Percentiles rank a stretch among this genome's conserved stretches.
Conservation (phyloP, 371 early-diverging fungal genomes). For the Mucor lusitanicus region DNA sequence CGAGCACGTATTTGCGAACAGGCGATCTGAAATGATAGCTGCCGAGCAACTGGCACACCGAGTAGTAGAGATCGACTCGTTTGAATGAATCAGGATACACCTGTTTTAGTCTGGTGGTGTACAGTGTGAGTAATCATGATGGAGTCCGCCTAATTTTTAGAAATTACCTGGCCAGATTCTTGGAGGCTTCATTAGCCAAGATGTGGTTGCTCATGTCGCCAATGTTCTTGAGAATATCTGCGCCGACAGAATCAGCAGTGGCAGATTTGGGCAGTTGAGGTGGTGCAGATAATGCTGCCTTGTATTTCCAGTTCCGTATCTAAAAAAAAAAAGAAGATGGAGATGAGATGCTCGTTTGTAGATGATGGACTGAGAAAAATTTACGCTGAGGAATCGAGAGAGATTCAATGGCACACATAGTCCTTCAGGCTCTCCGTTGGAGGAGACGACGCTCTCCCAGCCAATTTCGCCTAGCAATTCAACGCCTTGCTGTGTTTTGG, state of each 20-base stretch:
- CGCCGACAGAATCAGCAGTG: constrained; percentile 53
- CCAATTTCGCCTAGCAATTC: constrained; percentile 74
- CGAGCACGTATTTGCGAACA: constrained; percentile 76
- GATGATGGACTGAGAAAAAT: not conserved
- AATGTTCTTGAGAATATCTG: constrained; percentile 72
- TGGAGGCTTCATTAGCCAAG: constrained; percentile 78
- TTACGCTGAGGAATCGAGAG: constrained; percentile 62
- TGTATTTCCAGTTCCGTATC: constrained; percentile 68
- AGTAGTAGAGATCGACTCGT: constrained; percentile 58
- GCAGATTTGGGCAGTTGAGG: constrained; percentile 46
- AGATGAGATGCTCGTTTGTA: not conserved
- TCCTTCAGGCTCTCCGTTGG: constrained; percentile 58
- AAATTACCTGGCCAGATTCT: constrained; percentile 67
- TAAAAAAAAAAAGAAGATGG: constrained; percentile 26
- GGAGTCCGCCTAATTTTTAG: too few species aligned
- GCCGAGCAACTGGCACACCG: constrained; percentile 64
- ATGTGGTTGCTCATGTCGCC: constrained; percentile 89
- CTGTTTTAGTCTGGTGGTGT: constrained; percentile 33
- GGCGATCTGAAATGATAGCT: constrained; percentile 77
- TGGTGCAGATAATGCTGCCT: constrained; percentile 48
- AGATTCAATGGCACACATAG: constrained; percentile 72
- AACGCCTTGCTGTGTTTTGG: constrained; percentile 69
- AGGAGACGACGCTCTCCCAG: constrained; percentile 73
- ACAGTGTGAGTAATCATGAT: not conserved
- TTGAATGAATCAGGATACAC: constrained; percentile 64